These are phyloP conservation scores for Phytopythium ostracodes DNA, from an alignment of 352 stramenopile genomes.

Conservation along the genomic window DNA sequence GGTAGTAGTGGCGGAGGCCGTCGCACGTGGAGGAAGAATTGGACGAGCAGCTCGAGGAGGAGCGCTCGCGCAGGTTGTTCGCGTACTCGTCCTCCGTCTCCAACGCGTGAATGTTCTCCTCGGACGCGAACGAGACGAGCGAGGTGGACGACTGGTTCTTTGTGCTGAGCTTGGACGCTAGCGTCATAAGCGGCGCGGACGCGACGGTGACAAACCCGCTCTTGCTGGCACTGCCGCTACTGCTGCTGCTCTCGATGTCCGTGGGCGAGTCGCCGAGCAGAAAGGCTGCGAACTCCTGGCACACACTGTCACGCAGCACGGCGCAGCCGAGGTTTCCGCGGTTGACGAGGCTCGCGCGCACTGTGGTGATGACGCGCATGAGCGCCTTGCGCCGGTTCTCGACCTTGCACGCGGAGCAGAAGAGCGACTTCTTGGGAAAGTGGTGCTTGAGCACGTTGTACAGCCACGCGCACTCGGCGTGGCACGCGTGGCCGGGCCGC, in stretches of 20 bases:
- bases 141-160: constrained; percentile 2
- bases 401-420: constrained; percentile 17
- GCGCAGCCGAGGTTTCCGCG: constrained; percentile 25
- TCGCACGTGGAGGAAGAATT: constrained; percentile 1
- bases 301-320: constrained; percentile 22
- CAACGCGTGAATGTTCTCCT: background rate
- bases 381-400: constrained; percentile 25
- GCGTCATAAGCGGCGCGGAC: background rate
- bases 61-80: background rate
- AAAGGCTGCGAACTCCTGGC: constrained; percentile 22
- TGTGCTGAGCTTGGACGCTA: background rate
- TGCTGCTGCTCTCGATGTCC: background rate
- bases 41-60: background rate
- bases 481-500: constrained; percentile 20
- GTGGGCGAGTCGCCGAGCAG: constrained; percentile 16
- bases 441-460: constrained; percentile 33
- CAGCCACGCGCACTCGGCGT: constrained; percentile 33
- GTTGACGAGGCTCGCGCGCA: constrained; percentile 26
- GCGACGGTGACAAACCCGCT: background rate
- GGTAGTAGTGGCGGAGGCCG: constrained; percentile 2
- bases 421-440: constrained; percentile 25
- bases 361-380: constrained; percentile 18
- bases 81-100: background rate
- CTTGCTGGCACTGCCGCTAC: background rate
- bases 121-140: constrained; percentile 5